These are phyloP conservation scores for Colletotrichum sublineola DNA, from an alignment of 2,329 filamentous ascomycete genomes.

Conservation along the genomic window DNA sequence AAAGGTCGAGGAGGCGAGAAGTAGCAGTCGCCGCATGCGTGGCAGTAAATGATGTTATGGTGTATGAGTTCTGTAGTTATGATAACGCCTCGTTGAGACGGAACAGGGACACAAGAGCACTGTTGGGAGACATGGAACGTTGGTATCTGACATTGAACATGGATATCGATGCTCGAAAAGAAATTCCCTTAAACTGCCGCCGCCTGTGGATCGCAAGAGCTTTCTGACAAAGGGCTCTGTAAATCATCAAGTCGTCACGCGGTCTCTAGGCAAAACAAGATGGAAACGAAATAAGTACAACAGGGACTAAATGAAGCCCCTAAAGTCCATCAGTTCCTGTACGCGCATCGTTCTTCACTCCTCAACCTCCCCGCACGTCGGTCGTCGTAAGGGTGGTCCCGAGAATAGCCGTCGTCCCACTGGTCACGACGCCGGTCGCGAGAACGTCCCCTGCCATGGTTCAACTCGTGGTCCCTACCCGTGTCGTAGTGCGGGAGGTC, in stretches of 20 bases:
- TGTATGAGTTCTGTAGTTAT: conserved; percentile 5
- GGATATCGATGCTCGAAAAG: neutral
- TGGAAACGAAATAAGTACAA: neutral
- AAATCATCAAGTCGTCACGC: conserved; percentile 10
- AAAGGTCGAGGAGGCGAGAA: neutral
- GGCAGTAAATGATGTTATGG: conserved; percentile 3
- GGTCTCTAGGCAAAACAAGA: neutral
- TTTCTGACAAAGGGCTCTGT: neutral
- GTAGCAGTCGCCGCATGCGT: neutral
- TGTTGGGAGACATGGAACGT: neutral
- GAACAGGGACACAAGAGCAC: neutral
- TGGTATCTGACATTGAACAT: neutral
- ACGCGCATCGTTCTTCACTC: conserved; percentile 33
- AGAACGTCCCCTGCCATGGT: conserved; percentile 43
- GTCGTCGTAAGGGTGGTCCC: conserved; percentile 46
- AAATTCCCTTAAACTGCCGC: neutral
- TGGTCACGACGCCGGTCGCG: conserved; percentile 44
- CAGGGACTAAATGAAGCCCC: too few relatives aligned
- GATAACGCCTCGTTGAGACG: neutral
- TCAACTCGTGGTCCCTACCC: conserved; percentile 36
- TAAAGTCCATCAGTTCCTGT: conserved; percentile 21
- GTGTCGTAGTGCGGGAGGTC: conserved; percentile 47
- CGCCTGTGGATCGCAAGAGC: neutral
- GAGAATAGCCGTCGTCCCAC: conserved; percentile 44
- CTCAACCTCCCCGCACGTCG: conserved; percentile 30